Percentiles rank a stretch among this genome's conserved stretches.
Conservation (phyloP, 352 stramenopile genomes). For the Phytophthora fragariaefolia region DNA sequence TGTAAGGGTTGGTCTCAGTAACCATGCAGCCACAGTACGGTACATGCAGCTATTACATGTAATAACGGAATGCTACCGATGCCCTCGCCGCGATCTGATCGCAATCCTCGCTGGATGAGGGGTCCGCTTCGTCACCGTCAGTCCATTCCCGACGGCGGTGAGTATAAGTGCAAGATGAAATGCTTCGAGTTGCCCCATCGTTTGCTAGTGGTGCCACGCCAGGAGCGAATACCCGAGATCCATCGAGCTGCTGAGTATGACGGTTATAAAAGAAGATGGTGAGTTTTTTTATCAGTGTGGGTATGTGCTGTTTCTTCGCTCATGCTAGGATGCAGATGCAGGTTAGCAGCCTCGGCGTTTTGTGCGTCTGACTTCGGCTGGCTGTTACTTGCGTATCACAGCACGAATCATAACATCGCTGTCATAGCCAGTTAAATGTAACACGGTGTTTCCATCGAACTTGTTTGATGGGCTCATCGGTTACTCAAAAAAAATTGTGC, state of each 20-base stretch:
- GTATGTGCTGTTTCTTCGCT: not conserved
- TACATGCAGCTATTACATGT: too few relatives aligned
- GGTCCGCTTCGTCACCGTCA: not conserved
- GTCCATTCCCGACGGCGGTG: too few relatives aligned
- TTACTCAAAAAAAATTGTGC: too few relatives aligned
- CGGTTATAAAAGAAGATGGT: constrained; percentile 45
- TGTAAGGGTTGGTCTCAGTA: not conserved
- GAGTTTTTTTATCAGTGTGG: not conserved
- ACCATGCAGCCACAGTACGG: too few relatives aligned
- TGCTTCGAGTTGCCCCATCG: constrained; percentile 30
- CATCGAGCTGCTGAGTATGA: constrained; percentile 48
- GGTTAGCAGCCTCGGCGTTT: constrained; percentile 19
- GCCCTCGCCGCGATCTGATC: not conserved
- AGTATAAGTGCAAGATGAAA: constrained; percentile 39
- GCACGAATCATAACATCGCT: too few relatives aligned
- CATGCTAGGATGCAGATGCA: not conserved
- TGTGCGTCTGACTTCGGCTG: too few relatives aligned
- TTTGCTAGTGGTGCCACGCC: constrained; percentile 1
- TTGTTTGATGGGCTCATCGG: too few relatives aligned
- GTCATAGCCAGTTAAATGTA: too few relatives aligned
- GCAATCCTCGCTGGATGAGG: constrained; percentile 13
- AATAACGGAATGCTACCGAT: not conserved
- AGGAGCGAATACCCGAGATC: constrained; percentile 26
- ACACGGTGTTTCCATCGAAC: too few relatives aligned
- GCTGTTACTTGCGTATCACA: too few relatives aligned